Base-by-base conservation (phyloP, 2,329 filamentous ascomycete genomes). In the Ophiostoma populinum region DNA sequence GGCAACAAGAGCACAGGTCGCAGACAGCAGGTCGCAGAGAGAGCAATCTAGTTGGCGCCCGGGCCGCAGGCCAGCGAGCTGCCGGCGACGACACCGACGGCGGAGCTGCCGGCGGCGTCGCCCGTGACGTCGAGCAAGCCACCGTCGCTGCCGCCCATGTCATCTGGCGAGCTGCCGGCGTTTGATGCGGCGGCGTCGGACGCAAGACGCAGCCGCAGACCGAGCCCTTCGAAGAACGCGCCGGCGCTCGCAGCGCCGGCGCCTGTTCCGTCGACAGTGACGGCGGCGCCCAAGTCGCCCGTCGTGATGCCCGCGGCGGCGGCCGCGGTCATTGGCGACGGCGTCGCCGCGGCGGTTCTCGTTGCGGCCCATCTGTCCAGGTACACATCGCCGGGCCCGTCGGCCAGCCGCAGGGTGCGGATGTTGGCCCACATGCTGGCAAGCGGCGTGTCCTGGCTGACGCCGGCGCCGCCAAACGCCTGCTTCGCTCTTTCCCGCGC, bases 371-470 rank as follows among this genome's bases (percentile, higher is more conserved):
- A 90, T 63, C 59, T 90, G 81, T 53, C 63, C 45, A 86, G 57
- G 55, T 92, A 90, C 41, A 95, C 90, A 70, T 98, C 90, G 57
- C 95, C 90, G 0, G 90, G 90, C 0, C 90, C 90, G 56, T 98
- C 90, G 1, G 83, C 85, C 46, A 93, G 71, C 41, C 81, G 67
- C 56, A 93, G 65, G 6, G 86, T 93, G 39, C 85, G 66, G 49
- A 85, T 80, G 41, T 67, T 61, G 15, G 81, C 74, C 75, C 81
- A 92, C 71, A 86, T 76, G 52, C 65, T 67, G 10, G 85, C 86
- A 43, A 98, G 63, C 15, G 90, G 90, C 2, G 90, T 95, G 51
- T 98, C 90, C 63, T 95, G 90, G 50, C 74, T 80, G 32, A 98
- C 79, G 52, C 90, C 90, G 4, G 80, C 83, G 40, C 76, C 90